Evolutionary conservation across 1,284 basidiomycete genomes (phyloP).

Genomic region (Malassezia psittaci): DNA sequence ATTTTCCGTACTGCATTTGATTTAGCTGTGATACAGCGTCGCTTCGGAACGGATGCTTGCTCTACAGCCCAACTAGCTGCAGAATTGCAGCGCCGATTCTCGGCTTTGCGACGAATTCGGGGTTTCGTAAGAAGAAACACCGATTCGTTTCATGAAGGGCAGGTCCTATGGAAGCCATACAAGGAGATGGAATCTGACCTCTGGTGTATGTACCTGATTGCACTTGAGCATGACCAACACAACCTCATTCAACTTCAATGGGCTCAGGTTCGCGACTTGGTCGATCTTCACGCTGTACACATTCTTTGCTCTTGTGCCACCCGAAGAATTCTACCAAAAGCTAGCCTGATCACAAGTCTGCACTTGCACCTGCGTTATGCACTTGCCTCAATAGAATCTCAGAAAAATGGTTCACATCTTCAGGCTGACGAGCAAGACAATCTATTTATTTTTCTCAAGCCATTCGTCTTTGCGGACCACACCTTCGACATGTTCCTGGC

Average conservation of each 20-base stretch:
- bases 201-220: slow-evolving; percentile 1
- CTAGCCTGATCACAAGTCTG: background rate
- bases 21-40: background rate
- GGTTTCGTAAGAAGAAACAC: background rate
- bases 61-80: background rate
- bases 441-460: slow-evolving; percentile 1
- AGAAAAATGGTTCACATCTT: background rate
- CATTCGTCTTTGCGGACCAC: slow-evolving; percentile 5
- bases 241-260: background rate
- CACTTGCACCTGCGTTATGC: background rate
- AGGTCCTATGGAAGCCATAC: background rate
- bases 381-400: background rate
- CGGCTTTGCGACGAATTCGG: background rate
- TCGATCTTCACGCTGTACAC: slow-evolving; percentile 1
- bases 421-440: background rate
- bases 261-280: background rate
- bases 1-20: background rate
- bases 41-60: background rate
- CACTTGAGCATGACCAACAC: slow-evolving; percentile 1
- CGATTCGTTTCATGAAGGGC: background rate
- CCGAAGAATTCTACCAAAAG: background rate
- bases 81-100: background rate
- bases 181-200: background rate
- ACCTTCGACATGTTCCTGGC: background rate
- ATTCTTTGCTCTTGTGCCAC: background rate